Evolutionary conservation across 2,329 filamentous ascomycete genomes (phyloP).

Genomic region (Cercospora brassicicola): DNA sequence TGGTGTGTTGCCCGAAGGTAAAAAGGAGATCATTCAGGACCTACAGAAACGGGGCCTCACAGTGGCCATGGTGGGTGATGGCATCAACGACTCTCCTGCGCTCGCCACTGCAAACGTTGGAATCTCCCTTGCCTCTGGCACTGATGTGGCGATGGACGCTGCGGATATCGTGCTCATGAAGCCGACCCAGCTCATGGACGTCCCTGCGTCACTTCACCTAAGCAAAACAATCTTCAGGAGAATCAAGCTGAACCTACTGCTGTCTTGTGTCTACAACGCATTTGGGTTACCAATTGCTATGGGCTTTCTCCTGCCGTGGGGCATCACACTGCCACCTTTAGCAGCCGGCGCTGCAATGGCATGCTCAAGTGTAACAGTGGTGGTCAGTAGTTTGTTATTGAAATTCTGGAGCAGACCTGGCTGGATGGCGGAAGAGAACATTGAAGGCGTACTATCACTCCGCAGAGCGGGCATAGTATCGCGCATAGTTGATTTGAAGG

Average conservation of each 20-base stretch:
- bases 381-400: conserved; percentile 76
- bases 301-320: conserved; percentile 90
- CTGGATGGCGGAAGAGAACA: conserved; percentile 65
- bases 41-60: conserved; percentile 73
- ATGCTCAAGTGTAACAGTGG: conserved; percentile 83
- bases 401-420: conserved; percentile 81
- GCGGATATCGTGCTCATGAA: conserved; percentile 96
- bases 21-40: conserved; percentile 77
- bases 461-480: conserved; percentile 14
- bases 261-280: conserved; percentile 91
- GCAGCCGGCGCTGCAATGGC: conserved; percentile 95
- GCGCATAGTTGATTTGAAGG: conserved; percentile 17
- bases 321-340: conserved; percentile 86
- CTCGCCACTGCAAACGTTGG: conserved; percentile 89
- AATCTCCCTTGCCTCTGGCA: conserved; percentile 88
- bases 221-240: conserved; percentile 81
- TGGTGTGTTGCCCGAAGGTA: conserved; percentile 86
- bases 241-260: conserved; percentile 89
- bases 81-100: conserved; percentile 96
- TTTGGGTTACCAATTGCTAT: conserved; percentile 93
- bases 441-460: conserved; percentile 14
- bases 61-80: conserved; percentile 96
- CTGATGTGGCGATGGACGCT: conserved; percentile 96
- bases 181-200: conserved; percentile 84
- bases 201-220: conserved; percentile 82